Percentiles rank a stretch among this genome's conserved stretches.
Conservation (phyloP, 768 basidiomycete species). For the Tulasnella sp. region DNA sequence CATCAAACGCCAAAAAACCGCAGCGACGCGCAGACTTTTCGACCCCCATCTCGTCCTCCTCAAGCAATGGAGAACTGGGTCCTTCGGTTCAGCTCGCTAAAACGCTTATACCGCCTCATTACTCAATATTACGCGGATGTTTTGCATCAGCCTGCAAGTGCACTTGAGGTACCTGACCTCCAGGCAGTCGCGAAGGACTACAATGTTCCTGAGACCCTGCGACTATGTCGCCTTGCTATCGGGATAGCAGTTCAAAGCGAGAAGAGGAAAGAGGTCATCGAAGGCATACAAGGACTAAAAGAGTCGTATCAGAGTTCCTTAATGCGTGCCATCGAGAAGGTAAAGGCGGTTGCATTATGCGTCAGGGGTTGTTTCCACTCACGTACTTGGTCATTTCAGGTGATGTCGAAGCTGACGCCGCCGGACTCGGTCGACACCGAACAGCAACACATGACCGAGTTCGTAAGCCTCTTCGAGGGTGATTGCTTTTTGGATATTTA, state of each 20-base stretch:
- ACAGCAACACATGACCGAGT: conserved; percentile 76
- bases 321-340: conserved; percentile 94
- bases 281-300: conserved; percentile 77
- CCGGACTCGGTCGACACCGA: conserved; percentile 45
- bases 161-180: conserved; percentile 79
- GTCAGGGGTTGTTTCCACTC: not conserved
- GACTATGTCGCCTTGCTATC: conserved; percentile 75
- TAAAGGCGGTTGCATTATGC: conserved; percentile 32
- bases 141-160: conserved; percentile 65
- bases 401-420: conserved; percentile 69
- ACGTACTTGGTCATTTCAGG: conserved; percentile 40
- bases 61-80: conserved; percentile 86
- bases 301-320: conserved; percentile 81
- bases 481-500: conserved; percentile 13
- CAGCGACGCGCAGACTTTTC: conserved; percentile 79
- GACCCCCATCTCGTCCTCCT: conserved; percentile 53
- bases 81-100: conserved; percentile 73
- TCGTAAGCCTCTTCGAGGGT: conserved; percentile 35
- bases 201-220: conserved; percentile 58
- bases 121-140: conserved; percentile 84
- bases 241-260: conserved; percentile 87
- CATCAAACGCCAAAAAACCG: conserved; percentile 9
- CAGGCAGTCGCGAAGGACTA: conserved; percentile 79
- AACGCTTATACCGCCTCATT: conserved; percentile 80
- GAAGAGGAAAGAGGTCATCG: conserved; percentile 82